phyloP scores from a whole-genome alignment of 805 yeast genomes.

The Candida caryicola region DNA sequence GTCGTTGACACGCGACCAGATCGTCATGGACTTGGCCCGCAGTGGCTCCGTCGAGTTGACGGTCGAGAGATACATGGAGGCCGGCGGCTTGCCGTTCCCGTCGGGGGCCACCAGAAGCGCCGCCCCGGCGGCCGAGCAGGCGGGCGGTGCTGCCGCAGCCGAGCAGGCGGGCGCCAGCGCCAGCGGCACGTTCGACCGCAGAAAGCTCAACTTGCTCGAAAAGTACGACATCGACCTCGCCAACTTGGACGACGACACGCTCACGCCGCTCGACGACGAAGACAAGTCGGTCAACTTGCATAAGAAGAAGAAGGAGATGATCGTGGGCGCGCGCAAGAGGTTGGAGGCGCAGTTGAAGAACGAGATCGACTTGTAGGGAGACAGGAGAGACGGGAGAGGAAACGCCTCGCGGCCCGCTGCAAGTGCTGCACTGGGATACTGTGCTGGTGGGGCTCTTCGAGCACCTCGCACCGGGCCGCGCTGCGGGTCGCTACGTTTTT shows the following conservation, averaged over 20 bases:
- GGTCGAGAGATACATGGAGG: conserved; percentile 64
- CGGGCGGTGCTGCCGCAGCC: conserved; percentile 7
- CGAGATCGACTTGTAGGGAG: conserved; percentile 15
- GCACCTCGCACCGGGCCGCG: too few species aligned
- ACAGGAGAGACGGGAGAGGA: neutral
- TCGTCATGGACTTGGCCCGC: conserved; percentile 66
- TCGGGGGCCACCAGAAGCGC: conserved; percentile 27
- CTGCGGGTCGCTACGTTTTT: too few species aligned
- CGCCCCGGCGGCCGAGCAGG: conserved; percentile 1
- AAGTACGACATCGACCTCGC: conserved; percentile 40
- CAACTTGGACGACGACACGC: conserved; percentile 13
- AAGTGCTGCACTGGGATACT: too few species aligned
- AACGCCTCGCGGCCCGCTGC: too few species aligned
- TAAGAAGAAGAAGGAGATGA: conserved; percentile 38
- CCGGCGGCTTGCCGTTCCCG: conserved; percentile 59
- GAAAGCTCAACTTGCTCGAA: conserved; percentile 27
- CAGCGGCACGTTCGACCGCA: conserved; percentile 5
- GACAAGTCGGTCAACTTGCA: conserved; percentile 16
- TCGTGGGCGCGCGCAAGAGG: conserved; percentile 43
- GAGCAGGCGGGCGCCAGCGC: conserved; percentile 1
- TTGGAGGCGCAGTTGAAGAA: conserved; percentile 41
- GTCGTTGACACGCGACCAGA: conserved; percentile 61
- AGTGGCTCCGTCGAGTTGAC: conserved; percentile 83
- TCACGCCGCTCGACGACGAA: conserved; percentile 5
- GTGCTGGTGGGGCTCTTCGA: too few species aligned